Evolutionary conservation across 139 green algal genomes (phyloP).

Genomic region (Chlamydomonas incerta): DNA sequence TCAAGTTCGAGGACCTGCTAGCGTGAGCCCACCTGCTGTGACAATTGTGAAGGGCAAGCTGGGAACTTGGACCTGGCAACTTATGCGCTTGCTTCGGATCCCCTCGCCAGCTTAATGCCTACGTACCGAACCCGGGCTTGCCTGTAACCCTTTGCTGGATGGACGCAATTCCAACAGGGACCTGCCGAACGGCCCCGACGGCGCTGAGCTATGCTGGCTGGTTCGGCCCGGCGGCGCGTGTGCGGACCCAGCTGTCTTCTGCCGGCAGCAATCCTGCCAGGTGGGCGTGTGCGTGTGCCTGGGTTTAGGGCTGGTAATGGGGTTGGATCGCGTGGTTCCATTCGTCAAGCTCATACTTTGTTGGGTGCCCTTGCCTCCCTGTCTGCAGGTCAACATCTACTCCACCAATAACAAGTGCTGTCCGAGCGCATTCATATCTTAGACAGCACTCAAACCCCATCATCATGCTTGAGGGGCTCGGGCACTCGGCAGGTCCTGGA

Average conservation of each 20-base stretch:
- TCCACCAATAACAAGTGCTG: background rate
- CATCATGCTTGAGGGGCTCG: too few relatives aligned
- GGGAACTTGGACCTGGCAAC: background rate
- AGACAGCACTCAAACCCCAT: too few relatives aligned
- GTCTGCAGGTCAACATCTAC: background rate
- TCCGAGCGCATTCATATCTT: background rate
- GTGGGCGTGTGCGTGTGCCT: too few relatives aligned
- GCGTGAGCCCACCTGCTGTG: background rate
- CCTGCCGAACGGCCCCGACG: background rate
- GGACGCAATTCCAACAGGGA: too few relatives aligned
- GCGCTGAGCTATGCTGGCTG: background rate
- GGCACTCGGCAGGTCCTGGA: too few relatives aligned
- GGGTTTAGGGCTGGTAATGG: too few relatives aligned
- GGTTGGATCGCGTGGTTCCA: too few relatives aligned
- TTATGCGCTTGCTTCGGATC: background rate
- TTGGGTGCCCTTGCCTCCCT: too few relatives aligned
- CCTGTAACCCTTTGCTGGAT: too few relatives aligned
- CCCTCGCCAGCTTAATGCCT: too few relatives aligned
- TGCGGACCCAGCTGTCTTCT: background rate
- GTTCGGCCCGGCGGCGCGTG: background rate
- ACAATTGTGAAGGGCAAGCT: background rate
- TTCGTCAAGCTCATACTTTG: too few relatives aligned
- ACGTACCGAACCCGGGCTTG: too few relatives aligned
- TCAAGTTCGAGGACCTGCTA: background rate
- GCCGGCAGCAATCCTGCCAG: background rate